Base-by-base conservation (phyloP, 2,329 filamentous ascomycete genomes). In the Emergomyces orientalis region DNA sequence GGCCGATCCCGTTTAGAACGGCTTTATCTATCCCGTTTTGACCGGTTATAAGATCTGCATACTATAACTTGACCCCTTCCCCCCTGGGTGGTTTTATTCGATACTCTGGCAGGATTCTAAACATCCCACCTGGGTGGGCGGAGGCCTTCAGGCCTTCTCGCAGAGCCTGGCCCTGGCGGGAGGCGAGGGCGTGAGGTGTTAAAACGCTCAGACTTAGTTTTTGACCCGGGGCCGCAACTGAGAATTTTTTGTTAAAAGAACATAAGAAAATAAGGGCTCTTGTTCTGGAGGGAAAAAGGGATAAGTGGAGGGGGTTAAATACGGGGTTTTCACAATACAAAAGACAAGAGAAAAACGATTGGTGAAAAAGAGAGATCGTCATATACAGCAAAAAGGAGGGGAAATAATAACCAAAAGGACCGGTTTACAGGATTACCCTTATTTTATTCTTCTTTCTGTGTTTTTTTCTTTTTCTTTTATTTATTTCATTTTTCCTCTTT, bases 101-200 rank as follows among this genome's bases (percentile, higher is more conserved):
- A 60, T 34, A 49, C 17, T 19, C 43, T 37, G 59, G 59, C 37
- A 51, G 17, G 17, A 60, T 45, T 45, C 11, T 32, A 47, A 52
- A 27, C 45, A 56, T n/a, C 27, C 19, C 37, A 62, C 63, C 61
- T 65, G 69, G 70, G 72, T 72, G 68, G 73, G 71, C 72, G 73
- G 72, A 71, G 72, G 73, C 72, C 73, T 68, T 69, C 61, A 63
- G 72, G 73, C 73, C 73, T 71, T 74, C 72, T 73, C 71, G 67
- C 69, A 70, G 65, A 64, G 64, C 63, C 59, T 67, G 68, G 67
- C 65, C 63, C 56, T 67, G 68, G 67, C 65, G 71, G 71, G 69
- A 67, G 70, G 68, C 68, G 71, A 69, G 71, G 68, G 68, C 62
- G 62, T 65, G 67, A 67, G 66, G 9, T 30, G 30, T 30, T 52